These are phyloP conservation scores for Phialemoniopsis sp. DNA, from an alignment of 2,329 filamentous ascomycete species.

Conservation along the genomic window DNA sequence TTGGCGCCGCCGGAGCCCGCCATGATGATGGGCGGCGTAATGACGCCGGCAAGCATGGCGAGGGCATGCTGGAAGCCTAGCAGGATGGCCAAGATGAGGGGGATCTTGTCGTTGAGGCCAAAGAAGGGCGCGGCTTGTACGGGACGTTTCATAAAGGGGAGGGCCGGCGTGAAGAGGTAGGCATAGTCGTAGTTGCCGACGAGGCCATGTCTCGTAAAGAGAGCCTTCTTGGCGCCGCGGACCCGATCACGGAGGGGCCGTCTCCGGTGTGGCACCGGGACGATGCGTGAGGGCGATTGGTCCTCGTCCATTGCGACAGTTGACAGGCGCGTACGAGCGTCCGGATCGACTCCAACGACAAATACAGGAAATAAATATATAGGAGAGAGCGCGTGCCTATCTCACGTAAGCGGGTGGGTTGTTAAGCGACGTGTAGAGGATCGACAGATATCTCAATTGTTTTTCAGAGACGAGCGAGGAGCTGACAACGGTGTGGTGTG, in stretches of 20 bases:
- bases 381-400: neutral
- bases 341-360: no score
- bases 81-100: conserved; percentile 67
- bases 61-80: conserved; percentile 77
- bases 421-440: no score
- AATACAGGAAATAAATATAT: no score
- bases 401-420: neutral
- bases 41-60: conserved; percentile 71
- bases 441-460: no score
- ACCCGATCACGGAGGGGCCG: conserved; percentile 24
- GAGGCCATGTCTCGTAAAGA: conserved; percentile 64
- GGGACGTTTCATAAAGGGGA: conserved; percentile 74
- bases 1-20: conserved; percentile 58
- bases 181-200: conserved; percentile 87
- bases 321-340: no score
- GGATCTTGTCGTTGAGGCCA: conserved; percentile 76
- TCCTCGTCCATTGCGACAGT: conserved; percentile 48
- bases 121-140: conserved; percentile 69
- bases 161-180: conserved; percentile 76
- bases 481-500: no score
- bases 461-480: no score
- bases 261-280: conserved; percentile 27
- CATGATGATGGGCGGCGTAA: conserved; percentile 75
- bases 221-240: conserved; percentile 29
- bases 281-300: conserved; percentile 45